Evolutionary conservation across 768 basidiomycete species (phyloP), one percentile per base, ranked within the genome.

Genomic region (Kwoniella dejecticola): DNA sequence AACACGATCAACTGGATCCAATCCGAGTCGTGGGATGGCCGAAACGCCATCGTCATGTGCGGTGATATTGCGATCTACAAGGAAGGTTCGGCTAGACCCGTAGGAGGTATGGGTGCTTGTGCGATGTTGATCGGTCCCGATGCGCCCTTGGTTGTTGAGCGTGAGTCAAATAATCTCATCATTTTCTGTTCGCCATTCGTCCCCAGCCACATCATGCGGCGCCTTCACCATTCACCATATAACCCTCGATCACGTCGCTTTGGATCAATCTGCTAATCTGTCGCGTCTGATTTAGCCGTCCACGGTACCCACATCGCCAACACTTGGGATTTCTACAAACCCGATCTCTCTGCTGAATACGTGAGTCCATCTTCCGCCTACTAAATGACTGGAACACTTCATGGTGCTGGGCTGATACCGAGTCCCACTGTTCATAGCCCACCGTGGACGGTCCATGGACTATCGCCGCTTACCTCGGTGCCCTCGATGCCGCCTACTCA

Each of bases 311-410:
- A 93, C 83, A 97, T 98, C 89, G 88, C 89, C 64, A 95, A 99
- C 83, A 91, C 88, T 0, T 97, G 95, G 80, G 96, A 99, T 81
- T 98, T 97, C 80, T 99, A 96, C 88, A 99, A 99, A 83, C 96
- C 96, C 48, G 88, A 91, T 71, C 87, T 98, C 21, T 64, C 75
- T 33, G 71, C 74, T 33, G 79, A 80, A 77, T 80, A 80, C 72
- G 77, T 79, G 63, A 66, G 77, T 71, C 36, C 8, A 38, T 38
- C 17, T 8, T 38, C 36, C 36, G 8, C 36, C 8, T 27, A 27
- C 47, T 26, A n/a, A 57, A 8, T 38, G n/a, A n/a, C n/a, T n/a
- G n/a, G n/a, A n/a, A n/a, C n/a, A n/a, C n/a, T n/a, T n/a, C n/a
- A n/a, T n/a, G n/a, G n/a, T n/a, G n/a, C n/a, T n/a, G n/a, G n/a